Conservation (phyloP, 371 early-diverging fungal species). For the Gilbertella persicaria region DNA sequence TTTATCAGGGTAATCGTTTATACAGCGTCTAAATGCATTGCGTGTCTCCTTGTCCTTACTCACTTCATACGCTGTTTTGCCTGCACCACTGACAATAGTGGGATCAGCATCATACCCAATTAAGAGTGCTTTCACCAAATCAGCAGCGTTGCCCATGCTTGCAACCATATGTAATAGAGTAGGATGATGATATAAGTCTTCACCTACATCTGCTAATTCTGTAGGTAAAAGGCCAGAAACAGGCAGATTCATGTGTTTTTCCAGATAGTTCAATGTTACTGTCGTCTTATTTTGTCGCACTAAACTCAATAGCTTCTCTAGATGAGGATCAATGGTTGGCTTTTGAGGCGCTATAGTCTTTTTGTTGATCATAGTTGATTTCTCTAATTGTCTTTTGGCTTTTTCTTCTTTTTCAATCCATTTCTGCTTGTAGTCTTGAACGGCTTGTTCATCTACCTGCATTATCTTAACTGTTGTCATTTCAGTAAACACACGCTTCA, state of each 20-base stretch:
- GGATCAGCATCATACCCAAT: conserved; percentile 78
- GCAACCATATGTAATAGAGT: conserved; percentile 77
- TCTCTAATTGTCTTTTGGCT: conserved; percentile 30
- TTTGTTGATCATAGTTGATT: conserved; percentile 13
- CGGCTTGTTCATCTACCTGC: conserved; percentile 40
- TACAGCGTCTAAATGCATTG: conserved; percentile 78
- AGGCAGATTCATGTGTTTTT: conserved; percentile 37
- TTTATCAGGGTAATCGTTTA: conserved; percentile 60
- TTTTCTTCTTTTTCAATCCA: conserved; percentile 31
- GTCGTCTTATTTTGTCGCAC: conserved; percentile 60
- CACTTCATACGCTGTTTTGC: conserved; percentile 81
- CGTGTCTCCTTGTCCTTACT: conserved; percentile 74
- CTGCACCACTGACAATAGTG: conserved; percentile 60
- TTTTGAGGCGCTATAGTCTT: conserved; percentile 9
- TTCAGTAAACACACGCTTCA: conserved; percentile 52
- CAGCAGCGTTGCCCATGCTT: conserved; percentile 46
- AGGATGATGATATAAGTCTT: conserved; percentile 55
- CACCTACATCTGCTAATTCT: conserved; percentile 22
- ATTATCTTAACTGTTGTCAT: conserved; percentile 58
- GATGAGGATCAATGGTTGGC: conserved; percentile 14
- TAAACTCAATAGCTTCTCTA: conserved; percentile 46
- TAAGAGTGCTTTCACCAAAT: conserved; percentile 66
- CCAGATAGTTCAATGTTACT: conserved; percentile 39
- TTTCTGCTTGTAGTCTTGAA: conserved; percentile 27
- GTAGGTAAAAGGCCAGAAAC: conserved; percentile 45